phyloP scores from a whole-genome alignment of 1,284 basidiomycete genomes.

The Boletus sp. region DNA sequence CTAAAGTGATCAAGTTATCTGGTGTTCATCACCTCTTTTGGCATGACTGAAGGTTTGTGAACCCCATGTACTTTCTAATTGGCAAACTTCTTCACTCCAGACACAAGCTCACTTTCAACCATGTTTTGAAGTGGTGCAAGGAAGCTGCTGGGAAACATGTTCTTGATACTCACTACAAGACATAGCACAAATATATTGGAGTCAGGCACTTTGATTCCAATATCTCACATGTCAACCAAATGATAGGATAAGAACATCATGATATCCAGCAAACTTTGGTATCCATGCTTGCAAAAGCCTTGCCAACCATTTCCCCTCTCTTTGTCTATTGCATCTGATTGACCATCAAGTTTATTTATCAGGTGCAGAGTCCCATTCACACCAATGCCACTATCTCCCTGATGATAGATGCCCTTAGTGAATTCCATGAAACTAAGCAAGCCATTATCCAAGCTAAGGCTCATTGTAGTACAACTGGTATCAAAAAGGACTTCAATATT shows the following conservation, averaged over 20 bases:
- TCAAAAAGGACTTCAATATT: no score
- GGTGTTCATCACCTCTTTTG: conserved; percentile 1
- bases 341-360: not conserved
- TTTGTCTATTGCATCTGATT: not conserved
- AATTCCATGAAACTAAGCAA: not conserved
- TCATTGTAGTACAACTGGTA: no score
- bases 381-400: not conserved
- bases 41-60: not conserved
- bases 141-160: not conserved
- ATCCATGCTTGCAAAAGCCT: no score
- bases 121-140: conserved; percentile 7
- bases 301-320: not conserved
- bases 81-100: not conserved
- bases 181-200: not conserved
- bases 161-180: not conserved
- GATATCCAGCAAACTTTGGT: conserved; percentile 3
- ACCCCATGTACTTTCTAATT: not conserved
- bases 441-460: no score
- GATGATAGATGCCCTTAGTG: conserved; percentile 7
- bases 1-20: not conserved
- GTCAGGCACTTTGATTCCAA: not conserved
- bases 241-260: not conserved
- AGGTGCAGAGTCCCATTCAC: not conserved
- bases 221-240: conserved; percentile 3
- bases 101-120: not conserved